phyloP scores from a whole-genome alignment of 306 rosid genomes.

The Fragaria vesca region DNA sequence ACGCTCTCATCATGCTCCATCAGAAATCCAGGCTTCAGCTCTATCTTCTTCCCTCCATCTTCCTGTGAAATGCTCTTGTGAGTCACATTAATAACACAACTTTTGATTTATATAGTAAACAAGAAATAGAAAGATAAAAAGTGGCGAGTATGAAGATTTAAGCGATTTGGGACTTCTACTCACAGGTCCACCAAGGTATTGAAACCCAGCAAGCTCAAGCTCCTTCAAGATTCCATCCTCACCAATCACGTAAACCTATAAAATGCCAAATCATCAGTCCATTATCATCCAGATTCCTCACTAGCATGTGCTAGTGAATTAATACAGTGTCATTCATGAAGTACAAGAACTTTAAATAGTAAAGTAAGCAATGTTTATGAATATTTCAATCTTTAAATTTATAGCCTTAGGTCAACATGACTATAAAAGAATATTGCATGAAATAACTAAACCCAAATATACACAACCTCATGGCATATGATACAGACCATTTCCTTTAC shows the following conservation, averaged over 20 bases:
- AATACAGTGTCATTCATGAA: neutral
- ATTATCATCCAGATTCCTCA: slow-evolving; percentile 21
- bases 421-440: neutral
- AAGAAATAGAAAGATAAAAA: slow-evolving; percentile 8
- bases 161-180: slow-evolving; percentile 21
- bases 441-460: neutral
- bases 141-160: neutral
- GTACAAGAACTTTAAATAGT: neutral
- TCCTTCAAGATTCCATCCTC: slow-evolving; percentile 98
- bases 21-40: slow-evolving; percentile 86
- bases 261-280: slow-evolving; percentile 32
- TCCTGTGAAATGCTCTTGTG: slow-evolving; percentile 42
- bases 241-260: slow-evolving; percentile 92
- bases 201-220: slow-evolving; percentile 96
- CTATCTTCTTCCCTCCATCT: slow-evolving; percentile 91
- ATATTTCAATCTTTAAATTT: neutral
- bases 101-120: slow-evolving; percentile 12
- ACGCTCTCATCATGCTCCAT: slow-evolving; percentile 94
- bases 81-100: slow-evolving; percentile 4
- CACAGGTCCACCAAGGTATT: slow-evolving; percentile 97
- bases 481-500: slow-evolving; percentile 1
- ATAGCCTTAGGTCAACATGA: neutral
- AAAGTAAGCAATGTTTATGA: neutral
- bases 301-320: neutral
- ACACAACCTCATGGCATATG: neutral